These are phyloP conservation scores for Aspergillus amoenus DNA, from an alignment of 2,329 filamentous ascomycete genomes.

Conservation along the genomic window DNA sequence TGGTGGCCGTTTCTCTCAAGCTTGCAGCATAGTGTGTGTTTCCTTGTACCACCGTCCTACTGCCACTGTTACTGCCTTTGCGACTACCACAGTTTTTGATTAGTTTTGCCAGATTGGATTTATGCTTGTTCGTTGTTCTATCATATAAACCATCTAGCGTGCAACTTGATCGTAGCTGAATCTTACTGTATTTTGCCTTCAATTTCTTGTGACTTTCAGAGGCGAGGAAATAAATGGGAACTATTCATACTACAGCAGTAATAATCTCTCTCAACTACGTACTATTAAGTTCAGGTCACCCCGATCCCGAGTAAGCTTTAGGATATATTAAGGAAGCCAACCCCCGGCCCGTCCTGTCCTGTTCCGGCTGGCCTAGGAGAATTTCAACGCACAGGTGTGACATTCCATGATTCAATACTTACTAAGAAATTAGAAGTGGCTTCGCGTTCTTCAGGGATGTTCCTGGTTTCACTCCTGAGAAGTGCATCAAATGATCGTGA, in stretches of 20 bases:
- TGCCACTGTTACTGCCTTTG: neutral
- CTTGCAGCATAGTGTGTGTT: conserved; percentile 2
- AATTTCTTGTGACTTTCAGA: neutral
- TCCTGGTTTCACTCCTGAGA: neutral
- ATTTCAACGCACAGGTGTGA: neutral
- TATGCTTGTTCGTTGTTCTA: neutral
- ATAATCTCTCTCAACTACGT: neutral
- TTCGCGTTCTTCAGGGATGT: neutral
- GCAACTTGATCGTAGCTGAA: neutral
- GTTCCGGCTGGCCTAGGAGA: neutral
- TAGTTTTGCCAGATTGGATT: neutral
- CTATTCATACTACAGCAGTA: neutral
- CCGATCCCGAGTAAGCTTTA: neutral
- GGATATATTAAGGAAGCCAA: neutral
- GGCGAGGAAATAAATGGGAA: neutral
- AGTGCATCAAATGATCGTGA: neutral
- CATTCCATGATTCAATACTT: neutral
- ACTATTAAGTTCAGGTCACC: neutral
- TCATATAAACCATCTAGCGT: neutral
- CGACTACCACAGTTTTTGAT: neutral
- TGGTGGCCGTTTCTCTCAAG: neutral
- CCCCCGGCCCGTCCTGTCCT: neutral
- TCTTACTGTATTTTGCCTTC: neutral
- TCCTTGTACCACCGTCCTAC: neutral
- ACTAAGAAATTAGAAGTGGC: neutral